Evolutionary conservation across 176 grass and related monocot genomes (phyloP).

Genomic region (Oryza nivara): DNA sequence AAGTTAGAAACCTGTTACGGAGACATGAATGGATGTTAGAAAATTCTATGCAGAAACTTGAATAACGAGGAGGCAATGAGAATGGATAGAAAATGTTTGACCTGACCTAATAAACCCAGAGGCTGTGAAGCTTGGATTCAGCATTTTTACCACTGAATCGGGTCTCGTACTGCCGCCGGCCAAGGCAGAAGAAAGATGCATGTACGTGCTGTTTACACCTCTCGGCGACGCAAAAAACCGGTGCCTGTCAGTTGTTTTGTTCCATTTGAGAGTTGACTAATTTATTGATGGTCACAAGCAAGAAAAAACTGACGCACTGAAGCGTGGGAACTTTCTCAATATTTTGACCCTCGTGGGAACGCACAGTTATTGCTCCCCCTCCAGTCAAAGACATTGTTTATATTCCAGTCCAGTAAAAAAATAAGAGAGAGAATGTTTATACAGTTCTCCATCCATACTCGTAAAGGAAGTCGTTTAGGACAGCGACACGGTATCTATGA

Average conservation of each 20-base stretch:
- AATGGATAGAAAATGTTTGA: neutral
- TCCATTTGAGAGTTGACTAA: neutral
- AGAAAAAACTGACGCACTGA: neutral
- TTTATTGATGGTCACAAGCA: neutral
- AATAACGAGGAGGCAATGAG: neutral
- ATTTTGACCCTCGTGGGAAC: no score
- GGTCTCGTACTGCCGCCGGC: neutral
- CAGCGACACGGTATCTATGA: no score
- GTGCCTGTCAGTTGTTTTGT: neutral
- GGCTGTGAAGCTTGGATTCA: neutral
- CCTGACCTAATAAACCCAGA: neutral
- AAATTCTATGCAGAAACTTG: neutral
- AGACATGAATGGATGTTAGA: neutral
- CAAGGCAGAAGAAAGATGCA: neutral
- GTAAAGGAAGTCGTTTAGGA: no score
- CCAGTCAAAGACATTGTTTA: neutral
- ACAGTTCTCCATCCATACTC: no score
- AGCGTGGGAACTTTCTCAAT: neutral
- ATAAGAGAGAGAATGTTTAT: no score
- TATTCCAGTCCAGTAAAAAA: no score
- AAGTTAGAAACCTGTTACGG: neutral
- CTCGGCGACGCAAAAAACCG: neutral
- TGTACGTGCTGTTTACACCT: neutral
- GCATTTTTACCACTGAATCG: neutral
- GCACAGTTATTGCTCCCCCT: no score